These are phyloP conservation scores for Sclerotinia subarctica DNA, from an alignment of 2,329 filamentous ascomycete genomes.

Conservation along the genomic window DNA sequence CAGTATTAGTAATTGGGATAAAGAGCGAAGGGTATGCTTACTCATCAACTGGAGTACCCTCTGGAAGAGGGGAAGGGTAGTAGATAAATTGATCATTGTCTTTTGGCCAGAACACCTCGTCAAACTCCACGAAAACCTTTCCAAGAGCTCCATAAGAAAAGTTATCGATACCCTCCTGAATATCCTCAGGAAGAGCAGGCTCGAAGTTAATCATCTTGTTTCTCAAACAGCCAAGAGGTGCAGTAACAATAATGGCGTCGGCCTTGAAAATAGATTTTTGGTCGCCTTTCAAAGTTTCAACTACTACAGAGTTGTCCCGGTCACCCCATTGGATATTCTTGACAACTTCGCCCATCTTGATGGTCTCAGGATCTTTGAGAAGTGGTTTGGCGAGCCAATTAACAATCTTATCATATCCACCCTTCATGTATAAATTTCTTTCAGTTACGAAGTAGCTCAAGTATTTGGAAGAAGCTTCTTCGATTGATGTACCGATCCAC, in stretches of 20 bases:
- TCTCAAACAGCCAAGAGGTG: slow-evolving; percentile 43
- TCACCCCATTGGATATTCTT: slow-evolving; percentile 42
- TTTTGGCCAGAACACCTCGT: slow-evolving; percentile 45
- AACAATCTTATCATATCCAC: slow-evolving; percentile 45
- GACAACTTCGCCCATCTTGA: slow-evolving; percentile 42
- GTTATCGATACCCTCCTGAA: slow-evolving; percentile 40
- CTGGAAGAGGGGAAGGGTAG: slow-evolving; percentile 41
- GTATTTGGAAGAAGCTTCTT: slow-evolving; percentile 44
- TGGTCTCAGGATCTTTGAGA: slow-evolving; percentile 38
- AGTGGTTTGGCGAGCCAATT: slow-evolving; percentile 43
- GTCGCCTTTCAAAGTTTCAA: slow-evolving; percentile 31
- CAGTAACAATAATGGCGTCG: slow-evolving; percentile 43
- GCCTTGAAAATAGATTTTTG: slow-evolving; percentile 36
- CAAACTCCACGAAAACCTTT: slow-evolving; percentile 45
- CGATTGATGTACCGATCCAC: slow-evolving; percentile 44
- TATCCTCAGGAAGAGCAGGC: slow-evolving; percentile 40
- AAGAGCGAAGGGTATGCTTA: background rate
- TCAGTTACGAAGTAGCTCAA: slow-evolving; percentile 45
- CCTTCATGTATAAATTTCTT: slow-evolving; percentile 46
- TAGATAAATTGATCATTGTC: slow-evolving; percentile 47
- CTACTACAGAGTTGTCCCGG: slow-evolving; percentile 34
- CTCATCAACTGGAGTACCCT: slow-evolving; percentile 37
- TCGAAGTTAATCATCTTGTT: slow-evolving; percentile 42
- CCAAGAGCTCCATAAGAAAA: slow-evolving; percentile 44
- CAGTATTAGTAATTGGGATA: background rate